A percentile compares a stretch with the other conserved stretches of the same genome.
phyloP scores from a whole-genome alignment of 169 alveolate species.

The Babesia microti region DNA sequence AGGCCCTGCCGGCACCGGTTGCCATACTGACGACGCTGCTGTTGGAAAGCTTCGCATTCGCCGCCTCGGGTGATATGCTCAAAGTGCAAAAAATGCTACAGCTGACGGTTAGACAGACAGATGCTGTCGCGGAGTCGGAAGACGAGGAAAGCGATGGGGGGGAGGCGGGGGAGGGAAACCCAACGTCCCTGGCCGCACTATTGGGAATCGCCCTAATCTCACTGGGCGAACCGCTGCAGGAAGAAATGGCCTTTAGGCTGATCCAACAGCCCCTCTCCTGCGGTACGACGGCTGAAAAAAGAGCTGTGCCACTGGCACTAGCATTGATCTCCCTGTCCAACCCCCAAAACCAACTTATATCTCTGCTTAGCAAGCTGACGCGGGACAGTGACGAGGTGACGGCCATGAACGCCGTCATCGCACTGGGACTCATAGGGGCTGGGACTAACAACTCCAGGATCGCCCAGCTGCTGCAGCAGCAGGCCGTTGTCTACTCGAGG shows the following conservation, averaged over 20 bases:
- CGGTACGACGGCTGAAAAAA: slow-evolving; percentile 65
- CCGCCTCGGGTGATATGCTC: slow-evolving; percentile 96
- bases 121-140: slow-evolving; percentile 1
- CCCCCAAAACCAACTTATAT: slow-evolving; percentile 84
- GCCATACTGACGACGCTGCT: slow-evolving; percentile 63
- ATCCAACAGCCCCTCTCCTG: slow-evolving; percentile 56
- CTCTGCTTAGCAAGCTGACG: slow-evolving; percentile 79
- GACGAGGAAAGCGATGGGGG: slow-evolving; percentile 35
- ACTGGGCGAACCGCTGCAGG: slow-evolving; percentile 88
- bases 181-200: slow-evolving; percentile 74
- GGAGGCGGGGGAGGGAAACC: slow-evolving; percentile 49
- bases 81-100: slow-evolving; percentile 83
- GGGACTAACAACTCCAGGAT: slow-evolving; percentile 92
- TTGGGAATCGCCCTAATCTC: slow-evolving; percentile 88
- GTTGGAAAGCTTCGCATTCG: slow-evolving; percentile 90
- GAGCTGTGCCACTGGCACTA: slow-evolving; percentile 96
- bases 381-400: slow-evolving; percentile 94
- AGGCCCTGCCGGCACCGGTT: slow-evolving; percentile 61
- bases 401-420: slow-evolving; percentile 86
- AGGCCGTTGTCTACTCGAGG: slow-evolving; percentile 85
- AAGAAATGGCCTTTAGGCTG: slow-evolving; percentile 77
- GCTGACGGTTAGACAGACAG: slow-evolving; percentile 7
- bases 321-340: slow-evolving; percentile 88
- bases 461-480: slow-evolving; percentile 87
- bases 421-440: slow-evolving; percentile 90